These are phyloP conservation scores for Globisporangium echinulatum DNA, from an alignment of 352 stramenopile species.

Conservation along the genomic window DNA sequence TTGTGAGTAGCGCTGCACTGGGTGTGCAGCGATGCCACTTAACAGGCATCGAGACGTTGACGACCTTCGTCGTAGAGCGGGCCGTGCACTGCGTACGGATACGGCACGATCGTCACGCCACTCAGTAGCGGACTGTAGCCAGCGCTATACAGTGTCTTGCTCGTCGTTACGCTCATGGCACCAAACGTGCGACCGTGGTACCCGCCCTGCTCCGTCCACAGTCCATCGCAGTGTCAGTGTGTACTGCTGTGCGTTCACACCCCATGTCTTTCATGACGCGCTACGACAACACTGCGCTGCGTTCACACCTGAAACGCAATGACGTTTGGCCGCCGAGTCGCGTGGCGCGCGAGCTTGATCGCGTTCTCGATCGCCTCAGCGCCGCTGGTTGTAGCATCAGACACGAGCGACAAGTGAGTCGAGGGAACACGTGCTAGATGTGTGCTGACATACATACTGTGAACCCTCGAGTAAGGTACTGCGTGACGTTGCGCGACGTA, in stretches of 20 bases:
- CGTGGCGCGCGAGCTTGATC: slow-evolving; percentile 88
- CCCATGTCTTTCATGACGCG: background rate
- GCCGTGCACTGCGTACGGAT: slow-evolving; percentile 55
- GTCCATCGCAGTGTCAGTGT: too few relatives aligned
- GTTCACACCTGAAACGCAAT: slow-evolving; percentile 78
- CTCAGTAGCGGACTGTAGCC: slow-evolving; percentile 84
- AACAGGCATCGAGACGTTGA: background rate
- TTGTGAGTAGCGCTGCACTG: background rate
- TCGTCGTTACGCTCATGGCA: slow-evolving; percentile 90
- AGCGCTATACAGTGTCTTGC: slow-evolving; percentile 86
- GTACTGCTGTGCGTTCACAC: background rate
- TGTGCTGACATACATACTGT: too few relatives aligned
- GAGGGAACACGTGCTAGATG: background rate
- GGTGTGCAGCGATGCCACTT: background rate
- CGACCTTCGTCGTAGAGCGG: slow-evolving; percentile 16
- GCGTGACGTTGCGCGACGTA: slow-evolving; percentile 4
- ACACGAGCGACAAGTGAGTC: background rate
- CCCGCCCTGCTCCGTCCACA: slow-evolving; percentile 29
- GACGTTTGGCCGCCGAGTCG: slow-evolving; percentile 84
- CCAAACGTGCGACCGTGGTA: slow-evolving; percentile 91
- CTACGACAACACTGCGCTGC: background rate
- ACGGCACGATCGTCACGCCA: slow-evolving; percentile 80
- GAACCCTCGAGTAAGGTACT: too few relatives aligned
- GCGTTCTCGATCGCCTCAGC: slow-evolving; percentile 90
- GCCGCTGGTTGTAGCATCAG: slow-evolving; percentile 32